Evolutionary conservation across 106 monocot species (phyloP).

Genomic region (Allium cepa): DNA sequence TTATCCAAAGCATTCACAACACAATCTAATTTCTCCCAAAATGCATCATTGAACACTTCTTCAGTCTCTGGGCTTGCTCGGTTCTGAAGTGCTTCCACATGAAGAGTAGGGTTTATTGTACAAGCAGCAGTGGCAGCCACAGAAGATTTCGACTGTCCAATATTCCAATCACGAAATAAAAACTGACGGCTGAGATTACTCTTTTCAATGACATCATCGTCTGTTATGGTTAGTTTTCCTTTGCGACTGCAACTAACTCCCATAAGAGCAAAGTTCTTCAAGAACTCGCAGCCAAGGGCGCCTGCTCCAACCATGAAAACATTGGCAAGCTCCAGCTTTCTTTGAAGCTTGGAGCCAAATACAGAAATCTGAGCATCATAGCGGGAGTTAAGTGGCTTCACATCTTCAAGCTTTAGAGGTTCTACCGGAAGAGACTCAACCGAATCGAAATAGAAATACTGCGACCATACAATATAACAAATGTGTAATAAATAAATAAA

Average conservation of each 20-base stretch:
- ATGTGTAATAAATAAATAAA: neutral
- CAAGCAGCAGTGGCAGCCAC: slow-evolving; percentile 73
- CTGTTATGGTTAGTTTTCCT: slow-evolving; percentile 81
- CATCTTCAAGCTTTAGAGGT: slow-evolving; percentile 46
- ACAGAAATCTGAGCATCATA: slow-evolving; percentile 99
- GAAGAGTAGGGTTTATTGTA: slow-evolving; percentile 56
- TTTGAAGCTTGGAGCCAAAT: slow-evolving; percentile 87
- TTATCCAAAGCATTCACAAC: slow-evolving; percentile 95
- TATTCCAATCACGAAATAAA: slow-evolving; percentile 94
- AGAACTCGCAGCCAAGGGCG: slow-evolving; percentile 96
- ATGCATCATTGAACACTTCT: slow-evolving; percentile 80
- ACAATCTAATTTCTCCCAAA: slow-evolving; percentile 74
- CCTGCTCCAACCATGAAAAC: slow-evolving; percentile 88
- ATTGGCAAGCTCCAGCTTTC: slow-evolving; percentile 70
- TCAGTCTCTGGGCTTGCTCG: slow-evolving; percentile 80
- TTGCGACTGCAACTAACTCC: slow-evolving; percentile 73
- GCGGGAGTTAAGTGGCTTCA: slow-evolving; percentile 63
- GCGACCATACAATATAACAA: slow-evolving; percentile 7
- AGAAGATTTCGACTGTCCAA: slow-evolving; percentile 89
- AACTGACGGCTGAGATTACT: slow-evolving; percentile 96
- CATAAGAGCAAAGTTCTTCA: slow-evolving; percentile 97
- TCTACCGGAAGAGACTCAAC: slow-evolving; percentile 85
- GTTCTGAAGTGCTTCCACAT: slow-evolving; percentile 88
- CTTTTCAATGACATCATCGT: slow-evolving; percentile 97
- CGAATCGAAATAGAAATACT: slow-evolving; percentile 99